phyloP scores from a whole-genome alignment of 371 early-diverging fungal species.

The Haplosporangium sp. region DNA sequence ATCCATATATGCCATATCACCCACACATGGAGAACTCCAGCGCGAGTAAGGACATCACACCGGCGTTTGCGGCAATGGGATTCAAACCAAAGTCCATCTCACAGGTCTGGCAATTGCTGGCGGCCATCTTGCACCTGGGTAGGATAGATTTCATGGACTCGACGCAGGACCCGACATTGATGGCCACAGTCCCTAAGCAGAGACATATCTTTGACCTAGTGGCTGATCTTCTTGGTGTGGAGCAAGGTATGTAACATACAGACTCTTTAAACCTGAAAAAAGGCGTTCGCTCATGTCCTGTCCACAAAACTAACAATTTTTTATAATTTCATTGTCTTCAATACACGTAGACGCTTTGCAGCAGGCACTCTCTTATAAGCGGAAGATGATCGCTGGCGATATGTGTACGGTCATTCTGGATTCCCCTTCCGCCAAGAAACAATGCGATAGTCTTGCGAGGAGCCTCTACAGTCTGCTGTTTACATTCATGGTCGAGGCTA shows the following conservation, averaged over 20 bases:
- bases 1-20: slow-evolving; percentile 64
- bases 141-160: slow-evolving; percentile 74
- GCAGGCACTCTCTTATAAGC: slow-evolving; percentile 73
- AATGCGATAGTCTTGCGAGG: slow-evolving; percentile 84
- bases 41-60: slow-evolving; percentile 66
- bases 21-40: slow-evolving; percentile 56
- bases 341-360: slow-evolving; percentile 80
- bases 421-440: slow-evolving; percentile 75
- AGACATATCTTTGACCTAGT: slow-evolving; percentile 77
- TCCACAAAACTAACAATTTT: slow-evolving; percentile 28
- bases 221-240: slow-evolving; percentile 85
- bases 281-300: neutral
- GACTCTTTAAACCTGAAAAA: too few species aligned
- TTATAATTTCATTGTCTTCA: too few species aligned
- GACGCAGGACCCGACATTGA: slow-evolving; percentile 60
- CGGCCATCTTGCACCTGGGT: slow-evolving; percentile 83
- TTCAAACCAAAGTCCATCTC: slow-evolving; percentile 77
- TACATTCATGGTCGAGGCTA: slow-evolving; percentile 89
- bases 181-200: slow-evolving; percentile 66
- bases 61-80: slow-evolving; percentile 78
- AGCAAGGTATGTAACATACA: slow-evolving; percentile 59
- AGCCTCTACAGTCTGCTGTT: slow-evolving; percentile 86
- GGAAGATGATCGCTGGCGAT: slow-evolving; percentile 80
- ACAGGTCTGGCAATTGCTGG: slow-evolving; percentile 73
- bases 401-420: slow-evolving; percentile 90